Evolutionary conservation across 768 basidiomycete genomes (phyloP), one percentile per base, ranked within the genome.

Genomic region (Tubosaeta sp.): DNA sequence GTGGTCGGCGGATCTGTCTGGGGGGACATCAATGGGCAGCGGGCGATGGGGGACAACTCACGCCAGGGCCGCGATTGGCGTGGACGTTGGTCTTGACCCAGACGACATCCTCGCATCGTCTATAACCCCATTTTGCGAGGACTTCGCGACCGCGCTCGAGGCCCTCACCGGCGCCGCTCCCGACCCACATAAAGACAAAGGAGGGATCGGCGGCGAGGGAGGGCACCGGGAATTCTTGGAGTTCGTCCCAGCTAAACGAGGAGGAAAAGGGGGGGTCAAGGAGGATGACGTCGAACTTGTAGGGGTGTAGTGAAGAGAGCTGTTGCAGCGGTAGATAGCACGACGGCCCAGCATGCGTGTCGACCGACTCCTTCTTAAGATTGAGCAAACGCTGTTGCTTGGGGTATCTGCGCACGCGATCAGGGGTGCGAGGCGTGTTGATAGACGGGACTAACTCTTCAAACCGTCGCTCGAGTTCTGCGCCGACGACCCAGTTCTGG

Each of bases 121-220:
- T 75, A 65, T 93, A 95, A 4, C 95, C 97, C 95, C 95, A 99
- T 68, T 83, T 88, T 2, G 86, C 88, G 35, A 99, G 78, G 26
- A 95, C 75, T 68, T 97, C 95, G 32, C 95, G 74, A 0, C 97
- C 97, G 32, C 86, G 78, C 66, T 99, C 97, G 27, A 99, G 76
- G 0, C 94, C 97, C 45, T 91, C 91, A 4, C 86, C 85, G 6
- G 88, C 88, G 3, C 93, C 93, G 56, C 83, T 85, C 6, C 97
- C 97, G 1, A 97, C 93, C 95, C 95, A 98, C 50, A 99, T 75
- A 66, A 95, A 94, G 12, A 98, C 78, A 61, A 97, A 99, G 22
- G 88, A 88, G 0, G 95, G 95, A 60, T 95, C 95, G 0, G 91
- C 86, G 0, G 92, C 89, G 31, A 97, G 78, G 22, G 80, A 72